These are phyloP conservation scores for Podochytrium sp. DNA, from an alignment of 192 early-diverging fungal species.

Conservation along the genomic window DNA sequence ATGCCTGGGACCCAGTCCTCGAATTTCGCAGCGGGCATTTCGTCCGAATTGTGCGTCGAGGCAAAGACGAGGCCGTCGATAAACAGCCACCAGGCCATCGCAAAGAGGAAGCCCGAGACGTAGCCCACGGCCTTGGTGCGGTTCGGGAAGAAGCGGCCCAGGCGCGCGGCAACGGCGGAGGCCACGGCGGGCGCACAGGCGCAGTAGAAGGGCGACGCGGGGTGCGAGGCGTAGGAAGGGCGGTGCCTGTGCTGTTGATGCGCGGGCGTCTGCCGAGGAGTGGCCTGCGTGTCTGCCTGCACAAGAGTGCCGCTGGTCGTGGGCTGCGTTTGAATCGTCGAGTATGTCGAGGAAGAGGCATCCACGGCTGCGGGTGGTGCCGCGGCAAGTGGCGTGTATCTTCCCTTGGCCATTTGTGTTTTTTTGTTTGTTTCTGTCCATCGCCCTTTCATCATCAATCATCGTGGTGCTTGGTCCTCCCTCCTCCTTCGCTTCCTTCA, in stretches of 20 bases:
- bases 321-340: neutral
- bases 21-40: constrained; percentile 22
- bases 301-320: neutral
- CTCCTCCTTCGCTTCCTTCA: no score
- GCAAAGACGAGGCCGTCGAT: constrained; percentile 50
- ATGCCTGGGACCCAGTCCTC: constrained; percentile 61
- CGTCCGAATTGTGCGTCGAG: constrained; percentile 20
- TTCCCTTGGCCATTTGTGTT: constrained; percentile 14
- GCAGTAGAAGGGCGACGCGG: constrained; percentile 37
- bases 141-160: constrained; percentile 23
- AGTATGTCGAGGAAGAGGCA: neutral
- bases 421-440: no score
- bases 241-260: neutral
- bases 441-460: no score
- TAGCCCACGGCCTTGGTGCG: constrained; percentile 42
- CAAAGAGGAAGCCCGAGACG: constrained; percentile 44
- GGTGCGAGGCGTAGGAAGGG: neutral
- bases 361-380: neutral
- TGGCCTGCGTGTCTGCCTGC: neutral
- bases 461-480: no score
- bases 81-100: constrained; percentile 57
- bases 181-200: constrained; percentile 19
- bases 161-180: neutral
- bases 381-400: constrained; percentile 9
- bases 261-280: no score